A percentile compares a stretch with the other conserved stretches of the same genome.
These are phyloP conservation scores for Beauveria varroae DNA, from an alignment of 2,329 filamentous ascomycete genomes.

Conservation along the genomic window DNA sequence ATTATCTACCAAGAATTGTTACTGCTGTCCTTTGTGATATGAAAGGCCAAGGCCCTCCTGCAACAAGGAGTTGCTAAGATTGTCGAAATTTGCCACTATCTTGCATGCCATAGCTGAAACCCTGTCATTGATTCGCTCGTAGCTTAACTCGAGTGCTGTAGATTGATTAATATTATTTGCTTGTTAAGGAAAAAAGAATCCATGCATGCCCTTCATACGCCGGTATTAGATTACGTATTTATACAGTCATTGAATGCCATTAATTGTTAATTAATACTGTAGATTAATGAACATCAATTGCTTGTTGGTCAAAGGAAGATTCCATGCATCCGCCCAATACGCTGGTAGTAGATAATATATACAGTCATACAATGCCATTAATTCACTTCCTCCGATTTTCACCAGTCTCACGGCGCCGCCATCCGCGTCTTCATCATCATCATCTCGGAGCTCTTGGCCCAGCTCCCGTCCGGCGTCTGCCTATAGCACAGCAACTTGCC, in stretches of 20 bases:
- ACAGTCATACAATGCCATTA: not conserved
- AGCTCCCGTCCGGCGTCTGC: constrained; percentile 48
- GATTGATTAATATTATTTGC: too few species aligned
- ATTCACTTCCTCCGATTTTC: not conserved
- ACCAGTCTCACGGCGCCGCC: constrained; percentile 31
- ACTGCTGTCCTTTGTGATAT: too few species aligned
- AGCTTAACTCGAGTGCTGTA: too few species aligned
- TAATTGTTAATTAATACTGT: not conserved
- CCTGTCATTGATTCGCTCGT: too few species aligned
- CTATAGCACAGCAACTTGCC: constrained; percentile 57
- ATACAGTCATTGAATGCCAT: not conserved
- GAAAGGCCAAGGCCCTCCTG: too few species aligned
- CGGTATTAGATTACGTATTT: not conserved
- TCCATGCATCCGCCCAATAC: not conserved
- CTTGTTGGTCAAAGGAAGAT: not conserved
- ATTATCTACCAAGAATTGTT: not conserved
- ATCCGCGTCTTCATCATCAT: constrained; percentile 50
- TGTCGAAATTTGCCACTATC: too few species aligned
- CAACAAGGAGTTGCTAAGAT: too few species aligned
- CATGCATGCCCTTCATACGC: not conserved
- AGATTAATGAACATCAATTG: too few species aligned
- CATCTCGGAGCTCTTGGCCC: constrained; percentile 54
- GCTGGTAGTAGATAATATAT: not conserved
- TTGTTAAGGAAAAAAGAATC: not conserved
- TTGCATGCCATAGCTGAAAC: too few species aligned